Conservation (phyloP, 805 yeast species). For the Kluyveromyces wickerhamii region DNA sequence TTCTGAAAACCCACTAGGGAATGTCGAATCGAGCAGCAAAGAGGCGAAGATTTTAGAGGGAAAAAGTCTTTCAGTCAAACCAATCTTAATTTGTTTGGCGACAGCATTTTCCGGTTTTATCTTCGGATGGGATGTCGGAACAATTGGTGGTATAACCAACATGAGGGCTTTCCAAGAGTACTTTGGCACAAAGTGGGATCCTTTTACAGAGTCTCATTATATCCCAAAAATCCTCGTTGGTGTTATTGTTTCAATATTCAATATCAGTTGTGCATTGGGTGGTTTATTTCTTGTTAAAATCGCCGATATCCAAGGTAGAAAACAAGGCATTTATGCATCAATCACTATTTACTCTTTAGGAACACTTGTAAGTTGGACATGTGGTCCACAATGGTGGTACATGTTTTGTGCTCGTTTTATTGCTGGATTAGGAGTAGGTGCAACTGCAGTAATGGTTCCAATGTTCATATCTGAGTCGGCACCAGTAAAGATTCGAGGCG, state of each 20-base stretch:
- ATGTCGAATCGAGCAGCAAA: no score
- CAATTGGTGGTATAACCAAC: constrained; percentile 62
- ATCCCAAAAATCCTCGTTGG: constrained; percentile 40
- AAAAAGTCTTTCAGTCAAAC: no score
- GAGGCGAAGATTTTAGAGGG: no score
- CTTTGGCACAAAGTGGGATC: constrained; percentile 38
- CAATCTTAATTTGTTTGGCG: constrained; percentile 38
- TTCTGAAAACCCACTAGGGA: no score
- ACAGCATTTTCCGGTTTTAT: constrained; percentile 67
- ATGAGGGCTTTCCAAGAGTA: constrained; percentile 46
- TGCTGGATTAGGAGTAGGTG: constrained; percentile 70
- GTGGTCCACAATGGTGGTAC: constrained; percentile 50
- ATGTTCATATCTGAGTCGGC: constrained; percentile 61
- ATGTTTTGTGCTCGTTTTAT: constrained; percentile 56
- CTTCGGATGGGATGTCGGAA: constrained; percentile 72
- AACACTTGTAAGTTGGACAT: constrained; percentile 48
- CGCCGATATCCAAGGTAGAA: constrained; percentile 57
- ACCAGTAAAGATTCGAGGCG: constrained; percentile 59
- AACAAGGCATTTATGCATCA: constrained; percentile 45
- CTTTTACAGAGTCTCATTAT: constrained; percentile 25
- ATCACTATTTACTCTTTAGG: constrained; percentile 54
- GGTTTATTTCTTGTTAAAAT: constrained; percentile 50
- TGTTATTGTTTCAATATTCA: constrained; percentile 48
- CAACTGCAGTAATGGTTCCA: constrained; percentile 64
- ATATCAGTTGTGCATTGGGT: constrained; percentile 66